phyloP scores from a whole-genome alignment of 1,284 basidiomycete genomes.

The Microstroma glucosiphilum region DNA sequence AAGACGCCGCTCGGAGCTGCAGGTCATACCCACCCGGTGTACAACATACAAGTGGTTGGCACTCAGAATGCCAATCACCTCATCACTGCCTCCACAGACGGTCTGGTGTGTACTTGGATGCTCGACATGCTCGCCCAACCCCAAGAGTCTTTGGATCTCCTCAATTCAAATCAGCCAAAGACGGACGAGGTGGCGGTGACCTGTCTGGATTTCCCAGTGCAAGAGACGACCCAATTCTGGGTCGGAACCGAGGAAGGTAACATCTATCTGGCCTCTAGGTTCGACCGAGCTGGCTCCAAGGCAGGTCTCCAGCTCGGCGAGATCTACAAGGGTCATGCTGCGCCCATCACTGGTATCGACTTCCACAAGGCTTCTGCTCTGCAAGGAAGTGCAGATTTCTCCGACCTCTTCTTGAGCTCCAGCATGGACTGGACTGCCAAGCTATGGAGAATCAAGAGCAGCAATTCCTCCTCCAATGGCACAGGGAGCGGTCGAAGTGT shows the following conservation, averaged over 20 bases:
- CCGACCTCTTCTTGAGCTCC: slow-evolving; percentile 75
- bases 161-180: slow-evolving; percentile 29
- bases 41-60: slow-evolving; percentile 92
- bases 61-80: slow-evolving; percentile 97
- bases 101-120: slow-evolving; percentile 92
- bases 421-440: slow-evolving; percentile 46
- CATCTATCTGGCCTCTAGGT: slow-evolving; percentile 87
- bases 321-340: slow-evolving; percentile 83
- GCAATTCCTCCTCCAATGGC: slow-evolving; percentile 8
- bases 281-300: slow-evolving; percentile 91
- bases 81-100: slow-evolving; percentile 91
- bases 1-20: slow-evolving; percentile 85
- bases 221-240: slow-evolving; percentile 91
- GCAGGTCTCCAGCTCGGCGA: slow-evolving; percentile 87
- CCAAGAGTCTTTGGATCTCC: slow-evolving; percentile 38
- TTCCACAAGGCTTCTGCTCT: slow-evolving; percentile 70
- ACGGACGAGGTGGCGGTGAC: slow-evolving; percentile 89
- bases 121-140: slow-evolving; percentile 97
- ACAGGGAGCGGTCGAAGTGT: slow-evolving; percentile 7
- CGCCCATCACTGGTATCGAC: slow-evolving; percentile 84
- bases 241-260: slow-evolving; percentile 96
- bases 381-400: slow-evolving; percentile 80
- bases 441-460: slow-evolving; percentile 31
- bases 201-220: slow-evolving; percentile 81
- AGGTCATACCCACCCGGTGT: slow-evolving; percentile 96